A percentile compares a stretch with the other conserved stretches of the same genome.
These are phyloP conservation scores for Thelonectria rubi DNA, from an alignment of 2,329 filamentous ascomycete genomes.

Conservation along the genomic window DNA sequence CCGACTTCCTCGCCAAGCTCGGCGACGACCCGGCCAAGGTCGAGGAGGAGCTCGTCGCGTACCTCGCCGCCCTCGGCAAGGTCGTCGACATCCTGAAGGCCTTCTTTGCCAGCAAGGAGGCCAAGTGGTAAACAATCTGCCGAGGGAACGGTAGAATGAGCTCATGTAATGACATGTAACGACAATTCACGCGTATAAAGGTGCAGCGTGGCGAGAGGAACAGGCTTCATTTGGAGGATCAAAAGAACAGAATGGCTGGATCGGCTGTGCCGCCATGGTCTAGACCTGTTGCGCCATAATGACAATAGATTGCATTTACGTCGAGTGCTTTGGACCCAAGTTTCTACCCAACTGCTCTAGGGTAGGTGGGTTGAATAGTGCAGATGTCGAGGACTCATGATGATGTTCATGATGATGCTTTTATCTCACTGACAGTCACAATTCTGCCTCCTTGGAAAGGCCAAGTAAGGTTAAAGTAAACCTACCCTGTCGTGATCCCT, in stretches of 20 bases:
- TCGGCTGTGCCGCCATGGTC: slow-evolving; percentile 13
- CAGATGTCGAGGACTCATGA: too few species aligned
- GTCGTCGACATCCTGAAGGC: slow-evolving; percentile 78
- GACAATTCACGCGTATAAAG: slow-evolving; percentile 15
- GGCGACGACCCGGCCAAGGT: slow-evolving; percentile 73
- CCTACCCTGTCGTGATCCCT: too few species aligned
- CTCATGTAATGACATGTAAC: slow-evolving; percentile 22
- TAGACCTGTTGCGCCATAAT: slow-evolving; percentile 10
- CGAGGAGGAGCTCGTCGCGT: slow-evolving; percentile 69
- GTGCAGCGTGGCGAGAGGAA: slow-evolving; percentile 25
- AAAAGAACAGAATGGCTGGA: slow-evolving; percentile 19
- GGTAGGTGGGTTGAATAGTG: too few species aligned
- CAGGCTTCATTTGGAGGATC: slow-evolving; percentile 11
- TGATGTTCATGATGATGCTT: too few species aligned
- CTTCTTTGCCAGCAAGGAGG: slow-evolving; percentile 64
- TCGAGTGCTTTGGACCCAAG: not conserved
- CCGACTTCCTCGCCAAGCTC: slow-evolving; percentile 91
- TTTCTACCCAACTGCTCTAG: not conserved
- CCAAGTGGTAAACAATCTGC: slow-evolving; percentile 60
- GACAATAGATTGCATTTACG: not conserved
- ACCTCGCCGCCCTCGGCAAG: slow-evolving; percentile 81
- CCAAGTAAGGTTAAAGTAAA: too few species aligned
- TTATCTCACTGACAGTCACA: too few species aligned
- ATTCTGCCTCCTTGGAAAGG: too few species aligned
- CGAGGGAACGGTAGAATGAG: slow-evolving; percentile 6